Percentiles rank a stretch among this genome's conserved stretches.
phyloP scores from a whole-genome alignment of 306 rosid genomes.

The Gastrolobium bilobum region DNA sequence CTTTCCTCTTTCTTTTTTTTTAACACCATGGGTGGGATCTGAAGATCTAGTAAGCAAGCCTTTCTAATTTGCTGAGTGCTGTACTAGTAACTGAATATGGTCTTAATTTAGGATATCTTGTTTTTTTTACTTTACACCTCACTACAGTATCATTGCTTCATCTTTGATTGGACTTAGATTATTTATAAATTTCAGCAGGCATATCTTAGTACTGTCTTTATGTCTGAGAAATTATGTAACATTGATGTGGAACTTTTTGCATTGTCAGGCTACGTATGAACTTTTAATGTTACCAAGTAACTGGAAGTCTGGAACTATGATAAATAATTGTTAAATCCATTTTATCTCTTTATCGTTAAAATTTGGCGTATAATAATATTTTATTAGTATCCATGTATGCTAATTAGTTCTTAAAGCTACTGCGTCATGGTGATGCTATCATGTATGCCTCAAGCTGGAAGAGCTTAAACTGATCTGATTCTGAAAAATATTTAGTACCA shows the following conservation, averaged over 20 bases:
- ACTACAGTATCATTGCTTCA: background rate
- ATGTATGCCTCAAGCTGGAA: background rate
- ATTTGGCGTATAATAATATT: background rate
- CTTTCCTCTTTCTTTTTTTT: background rate
- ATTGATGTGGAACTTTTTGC: background rate
- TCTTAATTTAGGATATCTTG: slow-evolving; percentile 22
- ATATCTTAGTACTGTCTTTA: background rate
- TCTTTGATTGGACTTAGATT: background rate
- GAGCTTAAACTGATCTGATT: slow-evolving; percentile 16
- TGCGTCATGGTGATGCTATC: slow-evolving; percentile 13
- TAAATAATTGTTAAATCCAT: background rate
- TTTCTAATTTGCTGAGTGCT: slow-evolving; percentile 20
- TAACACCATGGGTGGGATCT: background rate
- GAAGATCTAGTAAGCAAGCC: slow-evolving; percentile 7
- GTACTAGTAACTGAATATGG: slow-evolving; percentile 2
- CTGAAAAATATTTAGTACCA: slow-evolving; percentile 17
- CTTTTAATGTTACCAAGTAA: background rate
- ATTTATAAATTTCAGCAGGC: background rate
- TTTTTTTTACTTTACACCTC: background rate
- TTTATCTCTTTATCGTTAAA: background rate
- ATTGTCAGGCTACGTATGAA: background rate
- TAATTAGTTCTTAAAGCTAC: slow-evolving; percentile 25
- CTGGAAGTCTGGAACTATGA: background rate
- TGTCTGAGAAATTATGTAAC: slow-evolving; percentile 17
- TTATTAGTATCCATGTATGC: slow-evolving; percentile 17